Percentiles rank a stretch among this genome's conserved stretches.
These are phyloP conservation scores for Ophiostoma sp. DNA, from an alignment of 2,329 filamentous ascomycete genomes.

Conservation along the genomic window DNA sequence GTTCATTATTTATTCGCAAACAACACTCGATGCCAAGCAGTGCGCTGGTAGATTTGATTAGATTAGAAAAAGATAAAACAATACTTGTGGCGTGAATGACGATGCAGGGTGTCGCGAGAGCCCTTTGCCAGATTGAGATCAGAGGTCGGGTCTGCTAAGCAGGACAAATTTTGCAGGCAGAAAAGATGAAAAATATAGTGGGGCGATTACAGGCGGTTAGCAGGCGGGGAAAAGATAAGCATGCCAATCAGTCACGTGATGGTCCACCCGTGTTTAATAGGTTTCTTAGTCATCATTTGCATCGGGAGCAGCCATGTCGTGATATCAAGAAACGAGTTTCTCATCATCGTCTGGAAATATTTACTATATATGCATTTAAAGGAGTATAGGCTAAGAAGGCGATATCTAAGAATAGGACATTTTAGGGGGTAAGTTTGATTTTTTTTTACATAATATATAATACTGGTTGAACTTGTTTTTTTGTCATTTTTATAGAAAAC, in stretches of 20 bases:
- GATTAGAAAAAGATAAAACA: not conserved
- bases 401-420: too few relatives aligned
- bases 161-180: slow-evolving; percentile 15
- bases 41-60: not conserved
- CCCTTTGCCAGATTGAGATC: not conserved
- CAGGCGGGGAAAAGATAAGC: slow-evolving; percentile 11
- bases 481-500: too few relatives aligned
- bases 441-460: too few relatives aligned
- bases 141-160: not conserved
- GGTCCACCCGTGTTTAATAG: not conserved
- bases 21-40: not conserved
- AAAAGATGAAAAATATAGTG: slow-evolving; percentile 13
- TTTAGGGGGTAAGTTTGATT: too few relatives aligned
- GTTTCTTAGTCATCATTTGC: not conserved
- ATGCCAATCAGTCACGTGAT: not conserved
- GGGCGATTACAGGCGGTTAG: not conserved
- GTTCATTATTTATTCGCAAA: not conserved
- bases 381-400: too few relatives aligned
- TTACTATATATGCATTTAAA: too few relatives aligned
- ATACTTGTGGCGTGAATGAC: not conserved
- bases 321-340: not conserved
- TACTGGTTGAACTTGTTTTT: too few relatives aligned
- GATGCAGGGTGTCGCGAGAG: not conserved
- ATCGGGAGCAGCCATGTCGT: not conserved
- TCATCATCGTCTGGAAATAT: too few relatives aligned